A percentile compares a stretch with the other conserved stretches of the same genome.
Evolutionary conservation across 192 early-diverging fungal genomes (phyloP).

Genomic region (Borealophlyctis nickersoniae): DNA sequence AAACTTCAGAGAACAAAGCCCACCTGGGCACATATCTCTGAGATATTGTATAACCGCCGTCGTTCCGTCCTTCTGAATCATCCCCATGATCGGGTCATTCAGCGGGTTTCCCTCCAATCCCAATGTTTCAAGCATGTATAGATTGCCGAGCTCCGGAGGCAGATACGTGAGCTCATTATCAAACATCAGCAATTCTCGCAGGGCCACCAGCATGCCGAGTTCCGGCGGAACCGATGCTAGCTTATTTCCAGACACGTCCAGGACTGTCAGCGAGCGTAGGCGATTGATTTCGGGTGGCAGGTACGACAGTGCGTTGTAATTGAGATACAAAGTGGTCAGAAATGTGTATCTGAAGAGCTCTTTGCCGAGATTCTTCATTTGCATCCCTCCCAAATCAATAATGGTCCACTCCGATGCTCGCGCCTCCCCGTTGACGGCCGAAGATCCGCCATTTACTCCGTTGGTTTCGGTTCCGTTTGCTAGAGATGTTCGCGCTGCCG

Average conservation of each 20-base stretch:
- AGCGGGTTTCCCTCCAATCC: slow-evolving; percentile 96
- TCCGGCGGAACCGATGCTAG: slow-evolving; percentile 80
- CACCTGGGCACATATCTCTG: slow-evolving; percentile 83
- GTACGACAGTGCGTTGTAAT: slow-evolving; percentile 88
- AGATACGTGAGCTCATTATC: slow-evolving; percentile 85
- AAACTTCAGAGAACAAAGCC: not conserved
- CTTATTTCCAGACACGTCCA: slow-evolving; percentile 90
- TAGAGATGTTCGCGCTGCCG: slow-evolving; percentile 61
- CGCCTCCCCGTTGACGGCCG: slow-evolving; percentile 53
- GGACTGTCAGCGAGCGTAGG: slow-evolving; percentile 62
- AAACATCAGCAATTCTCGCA: slow-evolving; percentile 83
- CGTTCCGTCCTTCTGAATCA: slow-evolving; percentile 87
- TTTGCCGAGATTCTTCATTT: slow-evolving; percentile 71
- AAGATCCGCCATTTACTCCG: slow-evolving; percentile 22
- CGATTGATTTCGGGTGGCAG: slow-evolving; percentile 69
- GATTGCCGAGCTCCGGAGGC: slow-evolving; percentile 82
- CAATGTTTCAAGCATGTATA: slow-evolving; percentile 85
- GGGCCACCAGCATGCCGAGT: slow-evolving; percentile 74
- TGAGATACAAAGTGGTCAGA: slow-evolving; percentile 89
- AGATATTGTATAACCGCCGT: slow-evolving; percentile 78
- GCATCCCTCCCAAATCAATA: slow-evolving; percentile 95
- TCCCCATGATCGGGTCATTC: slow-evolving; percentile 69
- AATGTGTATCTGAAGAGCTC: slow-evolving; percentile 80
- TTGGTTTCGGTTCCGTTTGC: not conserved
- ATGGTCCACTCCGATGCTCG: slow-evolving; percentile 73